Base-by-base conservation (phyloP, 2,329 filamentous ascomycete genomes). In the Fusarium algeriense region DNA sequence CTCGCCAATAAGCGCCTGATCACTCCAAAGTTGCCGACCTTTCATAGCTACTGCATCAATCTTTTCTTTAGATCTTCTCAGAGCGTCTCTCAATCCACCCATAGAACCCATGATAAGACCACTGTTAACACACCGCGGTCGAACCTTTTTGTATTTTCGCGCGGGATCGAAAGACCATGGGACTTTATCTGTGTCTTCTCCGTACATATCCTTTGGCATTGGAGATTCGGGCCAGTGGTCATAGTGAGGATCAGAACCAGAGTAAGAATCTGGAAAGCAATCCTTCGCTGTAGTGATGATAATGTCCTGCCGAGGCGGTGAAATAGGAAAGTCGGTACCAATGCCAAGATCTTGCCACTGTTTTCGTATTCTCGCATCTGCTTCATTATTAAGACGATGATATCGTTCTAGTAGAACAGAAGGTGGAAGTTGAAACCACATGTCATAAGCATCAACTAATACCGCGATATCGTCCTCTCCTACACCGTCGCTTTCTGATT, bases 371-470 rank as follows among this genome's bases (percentile, higher is more conserved):
- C 80, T 76, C 6, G 71, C 74, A 50, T 82, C 75, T 15, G 80
- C 80, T 41, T 81, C 76, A 8, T 67, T 68, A 61, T 82, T 82
- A 28, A 82, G 69, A 17, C 73, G 71, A 53, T 81, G 80, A 58
- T 78, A 83, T 11, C 81, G 77, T 41, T 80, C 62, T 8, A 83
- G 76, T 4, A 83, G 75, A 2, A 81, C 80, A 8, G 79, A 79
- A 1, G 80, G 79, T 0, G 81, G 81, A 1, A 83, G 76, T 54
- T 83, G 81, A 44, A 83, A 83, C 81, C 81, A 82, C 40, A 80
- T 70, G 44, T 83, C 80, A 64, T 83, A 79, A 0, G 80, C 78
- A 28, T 83, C 81, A 3, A 83, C 78, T n/a, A 83, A 70, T 1
- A 83, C 69, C 2, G 78, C 77, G 2, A 83, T 62, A 58, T 81